These are phyloP conservation scores for Colletotrichum agaves DNA, from an alignment of 2,329 filamentous ascomycete genomes.

Conservation along the genomic window DNA sequence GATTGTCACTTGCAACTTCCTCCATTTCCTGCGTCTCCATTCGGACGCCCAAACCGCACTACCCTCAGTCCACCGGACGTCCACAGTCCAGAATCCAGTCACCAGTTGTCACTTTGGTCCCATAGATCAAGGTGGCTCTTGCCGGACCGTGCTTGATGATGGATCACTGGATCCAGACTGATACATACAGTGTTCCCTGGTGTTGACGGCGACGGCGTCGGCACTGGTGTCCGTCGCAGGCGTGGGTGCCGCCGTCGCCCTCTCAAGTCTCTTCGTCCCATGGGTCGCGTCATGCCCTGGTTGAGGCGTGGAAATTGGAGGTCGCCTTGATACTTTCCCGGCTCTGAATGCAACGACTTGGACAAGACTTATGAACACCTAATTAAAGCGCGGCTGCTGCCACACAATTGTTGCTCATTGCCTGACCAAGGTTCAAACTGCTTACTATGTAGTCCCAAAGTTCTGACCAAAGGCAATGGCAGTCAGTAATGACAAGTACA, in stretches of 20 bases:
- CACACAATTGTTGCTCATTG: not conserved
- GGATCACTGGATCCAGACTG: not conserved
- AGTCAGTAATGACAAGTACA: not conserved
- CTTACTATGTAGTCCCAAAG: not conserved
- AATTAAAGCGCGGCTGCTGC: slow-evolving; percentile 8
- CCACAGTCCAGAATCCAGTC: slow-evolving; percentile 2
- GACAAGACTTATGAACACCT: not conserved
- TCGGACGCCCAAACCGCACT: slow-evolving; percentile 7
- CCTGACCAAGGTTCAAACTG: not conserved
- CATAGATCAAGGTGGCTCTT: slow-evolving; percentile 4
- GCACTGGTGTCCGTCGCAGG: too few relatives aligned
- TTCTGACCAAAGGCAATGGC: not conserved
- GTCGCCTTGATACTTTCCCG: slow-evolving; percentile 20
- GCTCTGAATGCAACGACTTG: not conserved
- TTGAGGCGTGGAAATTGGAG: slow-evolving; percentile 32
- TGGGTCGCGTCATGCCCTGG: slow-evolving; percentile 35
- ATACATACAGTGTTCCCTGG: too few relatives aligned
- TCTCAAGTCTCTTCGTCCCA: slow-evolving; percentile 19
- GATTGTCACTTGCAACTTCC: not conserved
- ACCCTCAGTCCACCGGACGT: slow-evolving; percentile 2
- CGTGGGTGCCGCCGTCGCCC: not conserved
- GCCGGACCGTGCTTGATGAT: not conserved
- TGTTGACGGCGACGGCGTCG: too few relatives aligned
- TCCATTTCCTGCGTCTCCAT: slow-evolving; percentile 28
- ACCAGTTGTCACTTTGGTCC: not conserved